Base-by-base conservation (phyloP, 2,329 filamentous ascomycete species). In the Phoma sp. region DNA sequence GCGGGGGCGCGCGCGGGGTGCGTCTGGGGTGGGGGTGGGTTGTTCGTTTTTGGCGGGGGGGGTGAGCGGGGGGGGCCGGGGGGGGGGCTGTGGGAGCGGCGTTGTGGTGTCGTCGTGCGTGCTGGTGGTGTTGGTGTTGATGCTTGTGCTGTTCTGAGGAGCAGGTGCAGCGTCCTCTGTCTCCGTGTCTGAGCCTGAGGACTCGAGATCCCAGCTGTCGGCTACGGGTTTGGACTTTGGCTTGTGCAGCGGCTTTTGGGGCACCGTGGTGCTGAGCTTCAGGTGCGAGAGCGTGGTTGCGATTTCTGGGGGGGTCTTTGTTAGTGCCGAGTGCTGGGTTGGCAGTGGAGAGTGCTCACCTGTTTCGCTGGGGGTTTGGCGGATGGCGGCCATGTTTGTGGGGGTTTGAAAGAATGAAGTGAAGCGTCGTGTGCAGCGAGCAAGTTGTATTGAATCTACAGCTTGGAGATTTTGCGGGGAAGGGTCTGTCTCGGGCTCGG, bases 201-300 rank as follows among this genome's bases (percentile, higher is more conserved):
- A 81, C 51, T 90, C 90, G 66, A 95, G 88, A 76, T 92, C 89
- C 90, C 90, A 93, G 38, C 88, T 91, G 61, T 92, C 90, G 48
- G 82, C 84, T 19, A 89, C 78, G 17, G 76, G 66, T 43, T 68
- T 68, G 49, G 68, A 62, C 57, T 77, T 77, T 33, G 63, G 67
- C 51, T 73, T 73, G 39, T 68, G 58, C 4, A 67, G 60, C 31
- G 66, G 61, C 52, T 69, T 74, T 29, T 67, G 63, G 37, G 68
- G 76, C 29, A 61, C 47, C 52, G 64, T 72, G 50, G 72, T 68
- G 45, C 65, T 69, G 60, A 77, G 65, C 43, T 74, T 61, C 50
- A 77, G 74, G 51, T 71, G 66, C 2, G 68, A 64, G 63, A 77
- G 74, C 15, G 74, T 74, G 39, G 61, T 55, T 53, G 67, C 70